Base-by-base conservation (phyloP, 108 stramenopile genomes). In the Pseudonitzschia delicatissima region DNA sequence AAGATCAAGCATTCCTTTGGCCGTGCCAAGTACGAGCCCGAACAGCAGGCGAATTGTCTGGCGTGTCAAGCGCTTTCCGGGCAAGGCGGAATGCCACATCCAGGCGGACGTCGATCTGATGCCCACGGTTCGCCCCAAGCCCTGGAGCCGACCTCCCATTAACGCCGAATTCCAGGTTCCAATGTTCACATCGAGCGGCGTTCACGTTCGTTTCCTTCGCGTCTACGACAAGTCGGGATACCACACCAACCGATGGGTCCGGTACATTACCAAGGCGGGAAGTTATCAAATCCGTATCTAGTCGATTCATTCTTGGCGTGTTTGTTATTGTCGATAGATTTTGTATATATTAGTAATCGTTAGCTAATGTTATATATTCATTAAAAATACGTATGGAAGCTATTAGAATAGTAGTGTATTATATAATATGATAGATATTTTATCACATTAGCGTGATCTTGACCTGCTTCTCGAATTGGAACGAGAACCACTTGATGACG, bases 151-250 rank as follows among this genome's bases (percentile, higher is more conserved):
- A 44, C 99, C 98, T 47, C 96, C 99, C 0, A 97, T 99, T 36
- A 86, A 83, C 71, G 88, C 91, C 13, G 99, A 99, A 55, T 99
- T 99, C 71, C 91, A 96, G 57, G 96, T 99, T 49, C 97, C 98
- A 20, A 98, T 98, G 99, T 98, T 96, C 72, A 96, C 97, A 2
- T 85, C 95, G 15, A 96, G 95, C 28, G 99, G 99, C 17, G 97
- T 99, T 6, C 94, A 98, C 66, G 99, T 99, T 45, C 88, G 97
- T 25, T 97, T 96, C 76, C 83, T 98, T 53, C 93, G 95, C 61
- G 97, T 99, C 13, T 97, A 96, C 77, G 99, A 99, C 62, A 98
- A 98, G 85, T 90, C 89, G 59, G 96, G 96, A 1, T 98, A 98
- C 75, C 87, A 91, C 40, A 93, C 96, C 37, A 96, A 94, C 67